Evolutionary conservation across 2,329 filamentous ascomycete species (phyloP).

Genomic region (Talaromyces sp.): DNA sequence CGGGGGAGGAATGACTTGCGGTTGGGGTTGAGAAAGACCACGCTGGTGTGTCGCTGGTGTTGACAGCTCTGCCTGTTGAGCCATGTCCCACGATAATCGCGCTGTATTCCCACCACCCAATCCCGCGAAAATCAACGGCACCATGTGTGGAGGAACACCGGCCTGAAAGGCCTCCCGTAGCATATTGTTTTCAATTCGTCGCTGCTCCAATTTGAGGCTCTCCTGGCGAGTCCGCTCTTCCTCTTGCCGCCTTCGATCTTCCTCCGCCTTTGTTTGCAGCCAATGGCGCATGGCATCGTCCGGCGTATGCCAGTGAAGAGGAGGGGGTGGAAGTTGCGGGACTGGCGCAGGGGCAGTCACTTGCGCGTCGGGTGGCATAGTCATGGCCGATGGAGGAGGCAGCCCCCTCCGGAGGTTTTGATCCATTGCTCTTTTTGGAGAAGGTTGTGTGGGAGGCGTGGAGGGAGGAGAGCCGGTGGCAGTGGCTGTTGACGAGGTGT

Average conservation of each 20-base stretch:
- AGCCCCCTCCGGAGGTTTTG: conserved; percentile 59
- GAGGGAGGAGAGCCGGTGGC: conserved; percentile 24
- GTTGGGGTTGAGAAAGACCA: conserved; percentile 21
- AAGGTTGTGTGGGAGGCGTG: conserved; percentile 25
- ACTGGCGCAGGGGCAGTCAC: conserved; percentile 32
- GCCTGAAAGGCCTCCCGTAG: conserved; percentile 61
- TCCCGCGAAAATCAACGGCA: conserved; percentile 68
- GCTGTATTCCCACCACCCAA: conserved; percentile 59
- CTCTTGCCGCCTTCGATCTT: conserved; percentile 60
- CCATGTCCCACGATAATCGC: conserved; percentile 59
- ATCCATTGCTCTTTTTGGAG: conserved; percentile 56
- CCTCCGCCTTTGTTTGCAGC: conserved; percentile 65
- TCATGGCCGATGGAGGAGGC: conserved; percentile 63
- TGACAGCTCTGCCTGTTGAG: conserved; percentile 55
- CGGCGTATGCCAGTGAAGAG: conserved; percentile 57
- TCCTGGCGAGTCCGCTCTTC: conserved; percentile 64
- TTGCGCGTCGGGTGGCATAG: conserved; percentile 43
- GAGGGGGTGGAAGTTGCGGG: conserved; percentile 56
- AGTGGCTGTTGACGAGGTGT: conserved; percentile 30
- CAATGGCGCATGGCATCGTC: conserved; percentile 68
- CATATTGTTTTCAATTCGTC: conserved; percentile 67
- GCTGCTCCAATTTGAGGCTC: conserved; percentile 62
- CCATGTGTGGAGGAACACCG: conserved; percentile 67
- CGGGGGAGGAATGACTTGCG: conserved; percentile 17
- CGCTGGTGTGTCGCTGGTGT: conserved; percentile 16